A percentile compares a stretch with the other conserved stretches of the same genome.
Conservation (phyloP, 345 rosid genomes). For the Rubroshorea leprosula region DNA sequence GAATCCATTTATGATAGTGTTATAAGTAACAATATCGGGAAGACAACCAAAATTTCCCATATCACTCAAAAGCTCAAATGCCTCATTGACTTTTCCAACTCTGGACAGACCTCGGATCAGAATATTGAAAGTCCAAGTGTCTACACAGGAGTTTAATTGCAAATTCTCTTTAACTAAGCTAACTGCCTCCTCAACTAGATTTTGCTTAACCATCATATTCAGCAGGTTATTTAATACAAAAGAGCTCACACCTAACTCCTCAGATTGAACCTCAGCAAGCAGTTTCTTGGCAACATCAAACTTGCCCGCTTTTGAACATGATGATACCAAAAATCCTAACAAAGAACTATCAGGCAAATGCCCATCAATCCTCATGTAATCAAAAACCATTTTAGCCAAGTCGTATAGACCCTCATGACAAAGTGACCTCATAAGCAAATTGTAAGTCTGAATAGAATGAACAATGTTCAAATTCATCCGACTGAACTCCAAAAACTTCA, state of each 20-base stretch:
- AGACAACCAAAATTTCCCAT: slow-evolving; percentile 57
- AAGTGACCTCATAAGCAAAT: slow-evolving; percentile 49
- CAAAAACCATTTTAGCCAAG: slow-evolving; percentile 39
- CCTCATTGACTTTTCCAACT: slow-evolving; percentile 40
- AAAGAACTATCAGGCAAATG: slow-evolving; percentile 37
- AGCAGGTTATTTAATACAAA: slow-evolving; percentile 46
- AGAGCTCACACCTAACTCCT: slow-evolving; percentile 30
- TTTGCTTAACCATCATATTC: slow-evolving; percentile 46
- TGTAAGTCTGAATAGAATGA: slow-evolving; percentile 56
- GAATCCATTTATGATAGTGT: slow-evolving; percentile 68
- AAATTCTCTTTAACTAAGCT: slow-evolving; percentile 40
- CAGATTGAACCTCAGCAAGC: slow-evolving; percentile 38
- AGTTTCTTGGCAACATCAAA: slow-evolving; percentile 41
- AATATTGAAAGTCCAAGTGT: slow-evolving; percentile 73
- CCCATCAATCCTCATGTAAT: slow-evolving; percentile 72
- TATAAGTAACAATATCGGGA: slow-evolving; percentile 66
- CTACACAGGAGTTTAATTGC: slow-evolving; percentile 35
- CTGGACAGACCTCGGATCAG: slow-evolving; percentile 65
- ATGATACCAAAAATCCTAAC: slow-evolving; percentile 46
- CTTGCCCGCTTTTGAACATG: slow-evolving; percentile 38
- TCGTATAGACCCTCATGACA: slow-evolving; percentile 57
- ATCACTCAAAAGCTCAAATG: slow-evolving; percentile 41
- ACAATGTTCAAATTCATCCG: slow-evolving; percentile 38
- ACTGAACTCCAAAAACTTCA: slow-evolving; percentile 69
- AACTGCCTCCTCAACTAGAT: slow-evolving; percentile 53